phyloP scores from a whole-genome alignment of 2,329 filamentous ascomycete species.

The Penicillium sp. region DNA sequence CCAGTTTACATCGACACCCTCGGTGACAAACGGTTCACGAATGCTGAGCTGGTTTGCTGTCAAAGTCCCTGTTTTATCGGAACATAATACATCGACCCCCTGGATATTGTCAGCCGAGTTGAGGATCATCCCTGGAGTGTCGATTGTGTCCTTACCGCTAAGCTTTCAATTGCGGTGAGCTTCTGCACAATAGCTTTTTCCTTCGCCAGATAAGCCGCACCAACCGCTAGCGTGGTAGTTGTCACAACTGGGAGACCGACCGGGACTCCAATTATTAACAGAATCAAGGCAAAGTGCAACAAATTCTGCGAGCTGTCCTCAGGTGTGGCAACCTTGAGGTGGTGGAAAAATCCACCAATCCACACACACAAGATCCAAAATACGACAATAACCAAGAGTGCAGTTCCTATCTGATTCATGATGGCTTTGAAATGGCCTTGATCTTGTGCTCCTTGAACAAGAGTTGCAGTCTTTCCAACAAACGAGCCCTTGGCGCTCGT shows the following conservation, averaged over 20 bases:
- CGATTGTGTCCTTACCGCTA: slow-evolving; percentile 45
- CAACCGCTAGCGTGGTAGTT: slow-evolving; percentile 73
- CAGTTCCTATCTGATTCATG: slow-evolving; percentile 77
- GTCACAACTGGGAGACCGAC: slow-evolving; percentile 79
- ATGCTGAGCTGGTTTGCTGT: slow-evolving; percentile 64
- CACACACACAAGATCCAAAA: slow-evolving; percentile 73
- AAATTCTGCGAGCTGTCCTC: slow-evolving; percentile 60
- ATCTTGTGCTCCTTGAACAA: slow-evolving; percentile 73
- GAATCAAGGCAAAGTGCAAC: slow-evolving; percentile 66
- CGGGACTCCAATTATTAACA: slow-evolving; percentile 75
- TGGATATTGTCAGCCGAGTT: too few relatives aligned
- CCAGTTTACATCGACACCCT: slow-evolving; percentile 77
- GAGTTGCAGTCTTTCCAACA: slow-evolving; percentile 71
- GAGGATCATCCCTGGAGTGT: too few relatives aligned
- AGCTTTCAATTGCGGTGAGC: slow-evolving; percentile 73
- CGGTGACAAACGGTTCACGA: slow-evolving; percentile 74
- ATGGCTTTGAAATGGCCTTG: slow-evolving; percentile 79
- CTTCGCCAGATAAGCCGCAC: slow-evolving; percentile 73
- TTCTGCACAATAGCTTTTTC: slow-evolving; percentile 79
- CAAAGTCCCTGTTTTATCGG: slow-evolving; percentile 77
- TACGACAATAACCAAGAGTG: slow-evolving; percentile 72
- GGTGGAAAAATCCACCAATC: slow-evolving; percentile 77
- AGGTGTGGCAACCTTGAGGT: slow-evolving; percentile 57
- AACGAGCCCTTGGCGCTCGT: slow-evolving; percentile 70
- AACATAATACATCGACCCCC: slow-evolving; percentile 74